phyloP scores from a whole-genome alignment of 2,329 filamentous ascomycete genomes.

The Graphium sp. region DNA sequence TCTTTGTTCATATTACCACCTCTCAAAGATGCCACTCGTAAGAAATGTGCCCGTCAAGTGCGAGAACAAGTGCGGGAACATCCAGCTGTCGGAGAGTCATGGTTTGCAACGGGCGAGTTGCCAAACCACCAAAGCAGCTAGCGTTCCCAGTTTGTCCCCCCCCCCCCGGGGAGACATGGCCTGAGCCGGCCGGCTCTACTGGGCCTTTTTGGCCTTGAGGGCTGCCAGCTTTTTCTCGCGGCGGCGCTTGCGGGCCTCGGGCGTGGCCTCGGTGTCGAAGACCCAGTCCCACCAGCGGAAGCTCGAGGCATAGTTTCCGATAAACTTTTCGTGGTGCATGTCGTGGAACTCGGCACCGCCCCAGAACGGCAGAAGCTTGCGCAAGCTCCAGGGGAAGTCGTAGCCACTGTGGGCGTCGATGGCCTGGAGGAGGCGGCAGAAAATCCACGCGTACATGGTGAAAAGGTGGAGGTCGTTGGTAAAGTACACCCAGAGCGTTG shows the following conservation, averaged over 20 bases:
- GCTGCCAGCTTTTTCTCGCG: conserved; percentile 59
- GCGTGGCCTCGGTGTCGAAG: conserved; percentile 83
- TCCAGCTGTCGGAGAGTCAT: too few relatives aligned
- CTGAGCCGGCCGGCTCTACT: conserved; percentile 23
- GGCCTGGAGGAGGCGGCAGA: conserved; percentile 84
- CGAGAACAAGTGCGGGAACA: too few relatives aligned
- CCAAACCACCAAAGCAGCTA: too few relatives aligned
- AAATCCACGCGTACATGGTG: conserved; percentile 97
- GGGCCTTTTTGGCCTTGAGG: conserved; percentile 50
- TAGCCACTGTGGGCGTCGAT: conserved; percentile 97
- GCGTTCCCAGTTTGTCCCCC: too few relatives aligned
- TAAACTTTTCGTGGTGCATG: conserved; percentile 93
- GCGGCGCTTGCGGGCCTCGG: conserved; percentile 71
- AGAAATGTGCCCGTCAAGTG: too few relatives aligned
- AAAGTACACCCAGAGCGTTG: conserved; percentile 67
- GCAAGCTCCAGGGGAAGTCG: conserved; percentile 94
- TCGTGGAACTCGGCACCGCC: conserved; percentile 95
- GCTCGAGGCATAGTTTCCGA: conserved; percentile 93
- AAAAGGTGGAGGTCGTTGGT: conserved; percentile 83
- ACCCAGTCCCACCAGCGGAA: conserved; percentile 98
- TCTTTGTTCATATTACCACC: too few relatives aligned
- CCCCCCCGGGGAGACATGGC: not conserved
- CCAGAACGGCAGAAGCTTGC: conserved; percentile 95
- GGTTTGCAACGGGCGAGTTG: too few relatives aligned
- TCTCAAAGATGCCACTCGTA: too few relatives aligned